Base-by-base conservation (phyloP, 495 filamentous ascomycete species). In the Endocarpon pusillum region DNA sequence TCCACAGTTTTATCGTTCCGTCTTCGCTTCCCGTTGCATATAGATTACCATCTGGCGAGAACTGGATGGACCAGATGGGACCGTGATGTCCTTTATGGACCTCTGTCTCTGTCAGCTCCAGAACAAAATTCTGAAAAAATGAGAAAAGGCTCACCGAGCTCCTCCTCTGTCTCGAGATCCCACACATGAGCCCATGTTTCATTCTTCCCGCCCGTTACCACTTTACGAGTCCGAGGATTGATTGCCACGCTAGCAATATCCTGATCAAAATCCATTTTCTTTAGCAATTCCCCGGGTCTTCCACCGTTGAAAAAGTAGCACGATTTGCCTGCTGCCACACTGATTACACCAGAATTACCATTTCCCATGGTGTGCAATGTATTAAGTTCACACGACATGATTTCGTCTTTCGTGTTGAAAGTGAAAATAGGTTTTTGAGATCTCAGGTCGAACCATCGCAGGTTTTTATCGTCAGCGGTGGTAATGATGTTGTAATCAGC, bases 1-100 rank as follows among this genome's bases (percentile, higher is more conserved):
- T 81, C 75, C 76, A 80, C 61, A 97, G 61, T 56, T 96, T 97
- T 48, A 97, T 86, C 0, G 89, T 97, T 26, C 89, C 89, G 51
- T 97, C 89, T 47, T 97, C 89, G 26, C 85, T 94, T 18, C 85
- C 89, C 1, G 91, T 96, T 5, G 83, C 87, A 52, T 94, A 97
- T 9, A 96, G 57, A 52, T 87, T 94, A 19, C 84, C 85, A 53
- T 96, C 86, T 1, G 89, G 89, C 7, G 82, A 87, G 58, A 96
- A 96, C 35, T 73, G 75, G 34, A 91, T 69, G 14, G 81, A 89
- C 91, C 89, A 96, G 37, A 96, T 86, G 7, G 86, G 86, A 9
- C 91, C 89, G 49, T 97, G 89, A 48, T 96, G 91, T 15, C 89
- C 91, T 54, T 94, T 96, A 64, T 91, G 84, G 14, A 89, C 74